Percentiles rank a stretch among this genome's conserved stretches.
Conservation (phyloP, 2,329 filamentous ascomycete species). For the Coleophoma crateriformis region DNA sequence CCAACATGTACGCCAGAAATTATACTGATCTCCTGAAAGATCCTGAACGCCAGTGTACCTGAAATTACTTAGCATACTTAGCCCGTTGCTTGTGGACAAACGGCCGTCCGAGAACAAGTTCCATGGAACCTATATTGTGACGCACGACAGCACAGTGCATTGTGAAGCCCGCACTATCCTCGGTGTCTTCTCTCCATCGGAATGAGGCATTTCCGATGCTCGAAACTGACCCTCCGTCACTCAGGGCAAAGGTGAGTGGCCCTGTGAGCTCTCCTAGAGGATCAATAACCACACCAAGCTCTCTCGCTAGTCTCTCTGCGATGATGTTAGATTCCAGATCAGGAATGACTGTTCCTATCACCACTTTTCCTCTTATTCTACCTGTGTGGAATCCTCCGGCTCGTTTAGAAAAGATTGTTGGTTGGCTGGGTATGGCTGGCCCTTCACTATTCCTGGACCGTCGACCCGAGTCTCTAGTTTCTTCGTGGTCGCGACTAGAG, state of each 20-base stretch:
- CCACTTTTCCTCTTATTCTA: no score
- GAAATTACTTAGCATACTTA: neutral
- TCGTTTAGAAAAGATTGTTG: no score
- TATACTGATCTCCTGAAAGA: neutral
- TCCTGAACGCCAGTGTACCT: no score
- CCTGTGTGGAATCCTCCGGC: no score
- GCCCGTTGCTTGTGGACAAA: neutral
- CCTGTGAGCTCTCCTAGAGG: neutral
- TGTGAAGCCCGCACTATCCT: neutral
- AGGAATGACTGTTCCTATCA: no score
- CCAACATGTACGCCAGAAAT: neutral
- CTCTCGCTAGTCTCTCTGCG: neutral
- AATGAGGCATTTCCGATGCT: neutral
- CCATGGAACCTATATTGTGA: neutral
- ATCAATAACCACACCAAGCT: neutral
- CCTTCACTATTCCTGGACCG: neutral
- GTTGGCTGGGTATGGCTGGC: no score
- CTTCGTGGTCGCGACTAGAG: neutral
- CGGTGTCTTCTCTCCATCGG: neutral
- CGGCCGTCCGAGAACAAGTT: neutral
- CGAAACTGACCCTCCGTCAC: neutral
- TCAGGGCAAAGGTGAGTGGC: neutral
- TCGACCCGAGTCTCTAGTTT: neutral
- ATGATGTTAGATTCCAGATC: neutral
- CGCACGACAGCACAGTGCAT: neutral